Conservation (phyloP, 495 filamentous ascomycete species). For the Penicillium nucicola region DNA sequence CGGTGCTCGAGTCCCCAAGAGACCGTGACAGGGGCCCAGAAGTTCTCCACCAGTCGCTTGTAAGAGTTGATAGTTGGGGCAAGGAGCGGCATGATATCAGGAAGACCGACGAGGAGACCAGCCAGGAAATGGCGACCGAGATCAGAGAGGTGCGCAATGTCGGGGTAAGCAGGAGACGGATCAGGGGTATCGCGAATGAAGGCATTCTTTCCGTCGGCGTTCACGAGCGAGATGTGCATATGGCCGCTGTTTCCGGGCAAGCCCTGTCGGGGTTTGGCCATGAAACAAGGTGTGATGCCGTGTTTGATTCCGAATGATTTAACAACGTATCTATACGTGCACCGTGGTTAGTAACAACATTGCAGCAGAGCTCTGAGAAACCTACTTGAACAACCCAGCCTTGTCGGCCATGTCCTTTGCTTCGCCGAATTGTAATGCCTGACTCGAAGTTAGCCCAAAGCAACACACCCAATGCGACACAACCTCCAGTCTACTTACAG, state of each 20-base stretch:
- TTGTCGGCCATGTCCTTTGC: conserved; percentile 85
- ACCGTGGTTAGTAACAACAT: not conserved
- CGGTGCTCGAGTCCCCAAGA: conserved; percentile 97
- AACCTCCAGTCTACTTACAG: conserved; percentile 47
- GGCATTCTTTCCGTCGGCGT: conserved; percentile 67
- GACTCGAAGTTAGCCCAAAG: conserved; percentile 4
- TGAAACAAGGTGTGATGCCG: conserved; percentile 94
- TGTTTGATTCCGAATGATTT: conserved; percentile 81
- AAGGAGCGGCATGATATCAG: conserved; percentile 92
- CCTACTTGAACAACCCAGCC: conserved; percentile 86
- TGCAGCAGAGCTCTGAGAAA: not conserved
- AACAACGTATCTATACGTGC: conserved; percentile 64
- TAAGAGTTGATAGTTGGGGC: conserved; percentile 96
- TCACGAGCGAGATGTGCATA: conserved; percentile 82
- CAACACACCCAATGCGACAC: not conserved
- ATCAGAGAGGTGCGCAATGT: conserved; percentile 78
- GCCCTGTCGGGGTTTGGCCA: conserved; percentile 94
- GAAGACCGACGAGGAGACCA: conserved; percentile 80
- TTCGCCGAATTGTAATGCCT: conserved; percentile 82
- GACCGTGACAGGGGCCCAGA: conserved; percentile 97
- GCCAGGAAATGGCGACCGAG: conserved; percentile 91
- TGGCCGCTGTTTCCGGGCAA: conserved; percentile 92
- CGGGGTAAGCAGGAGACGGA: conserved; percentile 63
- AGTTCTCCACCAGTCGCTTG: conserved; percentile 96
- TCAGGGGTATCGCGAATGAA: conserved; percentile 72